phyloP scores from a whole-genome alignment of 176 grass and related monocot species.

The Triticum dicoccoides region DNA sequence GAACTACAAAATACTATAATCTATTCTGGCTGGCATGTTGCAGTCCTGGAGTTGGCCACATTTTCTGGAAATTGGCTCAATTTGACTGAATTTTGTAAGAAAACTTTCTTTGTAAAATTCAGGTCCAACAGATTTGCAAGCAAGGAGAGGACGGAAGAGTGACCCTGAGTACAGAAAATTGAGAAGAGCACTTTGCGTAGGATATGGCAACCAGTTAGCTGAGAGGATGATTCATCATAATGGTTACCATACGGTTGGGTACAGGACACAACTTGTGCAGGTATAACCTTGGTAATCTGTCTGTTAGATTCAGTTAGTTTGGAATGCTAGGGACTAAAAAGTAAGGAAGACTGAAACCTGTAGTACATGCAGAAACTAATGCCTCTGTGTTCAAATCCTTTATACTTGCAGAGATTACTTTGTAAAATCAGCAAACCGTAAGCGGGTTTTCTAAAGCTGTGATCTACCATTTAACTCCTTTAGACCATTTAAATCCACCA shows the following conservation, averaged over 20 bases:
- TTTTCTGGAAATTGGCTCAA: neutral
- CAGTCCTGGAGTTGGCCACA: neutral
- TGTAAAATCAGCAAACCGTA: neutral
- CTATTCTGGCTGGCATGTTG: neutral
- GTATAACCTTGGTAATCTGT: conserved; percentile 32
- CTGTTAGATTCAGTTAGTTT: conserved; percentile 8
- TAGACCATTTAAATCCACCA: neutral
- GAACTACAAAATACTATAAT: neutral
- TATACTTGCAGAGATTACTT: neutral
- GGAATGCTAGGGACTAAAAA: neutral
- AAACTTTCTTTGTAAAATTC: conserved; percentile 11
- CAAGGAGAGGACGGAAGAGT: conserved; percentile 50
- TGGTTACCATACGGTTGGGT: conserved; percentile 95
- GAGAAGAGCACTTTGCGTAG: conserved; percentile 77
- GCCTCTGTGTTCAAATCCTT: neutral
- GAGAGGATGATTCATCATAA: conserved; percentile 96
- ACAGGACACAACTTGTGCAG: conserved; percentile 90
- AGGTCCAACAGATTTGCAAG: conserved; percentile 69
- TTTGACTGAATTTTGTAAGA: neutral
- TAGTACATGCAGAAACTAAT: neutral
- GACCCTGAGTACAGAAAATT: conserved; percentile 78
- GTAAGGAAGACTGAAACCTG: neutral
- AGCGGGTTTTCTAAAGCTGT: neutral
- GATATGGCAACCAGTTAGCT: conserved; percentile 92
- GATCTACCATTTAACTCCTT: neutral